Conservation (phyloP, 2,329 filamentous ascomycete genomes). For the Stagonosporopsis vannaccii region DNA sequence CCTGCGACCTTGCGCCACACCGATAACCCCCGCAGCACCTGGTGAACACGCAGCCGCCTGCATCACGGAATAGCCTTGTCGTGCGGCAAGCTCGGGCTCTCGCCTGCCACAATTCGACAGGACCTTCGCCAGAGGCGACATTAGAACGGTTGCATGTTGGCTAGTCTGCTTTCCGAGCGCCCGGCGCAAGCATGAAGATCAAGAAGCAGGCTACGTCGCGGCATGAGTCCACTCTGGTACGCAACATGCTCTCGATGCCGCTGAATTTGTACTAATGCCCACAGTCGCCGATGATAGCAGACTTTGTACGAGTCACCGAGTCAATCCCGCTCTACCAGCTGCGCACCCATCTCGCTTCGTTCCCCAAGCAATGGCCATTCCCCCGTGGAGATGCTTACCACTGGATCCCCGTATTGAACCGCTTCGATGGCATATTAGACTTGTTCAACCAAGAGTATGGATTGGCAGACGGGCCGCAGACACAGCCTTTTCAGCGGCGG, state of each 20-base stretch:
- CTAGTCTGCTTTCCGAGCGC: conserved; percentile 45
- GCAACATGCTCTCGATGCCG: conserved; percentile 16
- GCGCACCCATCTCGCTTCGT: conserved; percentile 76
- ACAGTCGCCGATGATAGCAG: conserved; percentile 86
- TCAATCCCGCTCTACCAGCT: conserved; percentile 76
- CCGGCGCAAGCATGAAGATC: conserved; percentile 59
- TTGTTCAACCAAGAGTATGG: conserved; percentile 81
- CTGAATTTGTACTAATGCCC: conserved; percentile 14
- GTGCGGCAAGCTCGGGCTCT: neutral
- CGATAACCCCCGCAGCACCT: neutral
- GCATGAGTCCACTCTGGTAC: conserved; percentile 61
- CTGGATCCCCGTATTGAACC: conserved; percentile 94
- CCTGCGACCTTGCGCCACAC: neutral
- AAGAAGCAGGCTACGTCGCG: conserved; percentile 63
- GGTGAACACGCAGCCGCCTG: conserved; percentile 2
- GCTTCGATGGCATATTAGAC: conserved; percentile 89
- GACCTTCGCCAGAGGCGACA: conserved; percentile 11
- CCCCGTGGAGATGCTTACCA: conserved; percentile 95
- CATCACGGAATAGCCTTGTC: conserved; percentile 2
- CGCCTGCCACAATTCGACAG: neutral
- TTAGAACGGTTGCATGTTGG: conserved; percentile 42
- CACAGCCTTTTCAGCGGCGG: conserved; percentile 73
- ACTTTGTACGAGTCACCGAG: conserved; percentile 77
- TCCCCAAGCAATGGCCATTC: conserved; percentile 92
- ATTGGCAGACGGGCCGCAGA: conserved; percentile 81